Conservation (phyloP, 2,329 filamentous ascomycete genomes). For the Arthrobotrys megalospora region DNA sequence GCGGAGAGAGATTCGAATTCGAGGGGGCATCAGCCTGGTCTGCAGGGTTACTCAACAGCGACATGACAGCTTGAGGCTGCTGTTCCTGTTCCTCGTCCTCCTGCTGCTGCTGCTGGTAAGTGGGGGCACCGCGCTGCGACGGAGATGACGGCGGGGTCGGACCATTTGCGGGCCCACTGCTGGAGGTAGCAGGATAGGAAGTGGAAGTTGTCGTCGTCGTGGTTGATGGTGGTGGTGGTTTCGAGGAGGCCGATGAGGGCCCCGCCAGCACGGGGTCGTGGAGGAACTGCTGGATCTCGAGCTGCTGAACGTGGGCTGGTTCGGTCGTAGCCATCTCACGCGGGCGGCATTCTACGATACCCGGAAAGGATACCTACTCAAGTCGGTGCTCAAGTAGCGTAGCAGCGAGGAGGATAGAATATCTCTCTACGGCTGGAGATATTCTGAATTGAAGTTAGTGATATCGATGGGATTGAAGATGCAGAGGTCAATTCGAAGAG, state of each 20-base stretch:
- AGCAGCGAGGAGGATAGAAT: no score
- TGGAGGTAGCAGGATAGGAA: slow-evolving; percentile 5
- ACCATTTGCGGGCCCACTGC: slow-evolving; percentile 26
- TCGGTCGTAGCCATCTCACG: slow-evolving; percentile 14
- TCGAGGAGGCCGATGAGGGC: slow-evolving; percentile 31
- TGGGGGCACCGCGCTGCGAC: slow-evolving; percentile 35
- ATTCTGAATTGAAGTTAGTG: no score
- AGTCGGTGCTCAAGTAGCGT: no score
- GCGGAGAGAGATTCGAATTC: not conserved
- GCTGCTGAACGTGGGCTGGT: not conserved
- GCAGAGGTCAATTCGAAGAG: no score
- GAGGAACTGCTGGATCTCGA: slow-evolving; percentile 8
- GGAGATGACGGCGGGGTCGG: slow-evolving; percentile 58
- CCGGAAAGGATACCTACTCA: not conserved
- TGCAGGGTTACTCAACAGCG: slow-evolving; percentile 8
- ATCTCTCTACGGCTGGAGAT: no score
- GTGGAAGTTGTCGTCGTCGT: slow-evolving; percentile 11
- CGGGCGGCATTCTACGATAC: not conserved
- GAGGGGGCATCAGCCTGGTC: slow-evolving; percentile 28
- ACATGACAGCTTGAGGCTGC: slow-evolving; percentile 1
- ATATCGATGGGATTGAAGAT: no score
- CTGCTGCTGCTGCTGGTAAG: not conserved
- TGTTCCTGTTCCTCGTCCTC: no score
- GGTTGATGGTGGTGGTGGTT: not conserved
- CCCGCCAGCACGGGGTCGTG: slow-evolving; percentile 27